Evolutionary conservation across 2,329 filamentous ascomycete species (phyloP), one percentile per base, ranked within the genome.

Genomic region (Xenoacremonium recifei): DNA sequence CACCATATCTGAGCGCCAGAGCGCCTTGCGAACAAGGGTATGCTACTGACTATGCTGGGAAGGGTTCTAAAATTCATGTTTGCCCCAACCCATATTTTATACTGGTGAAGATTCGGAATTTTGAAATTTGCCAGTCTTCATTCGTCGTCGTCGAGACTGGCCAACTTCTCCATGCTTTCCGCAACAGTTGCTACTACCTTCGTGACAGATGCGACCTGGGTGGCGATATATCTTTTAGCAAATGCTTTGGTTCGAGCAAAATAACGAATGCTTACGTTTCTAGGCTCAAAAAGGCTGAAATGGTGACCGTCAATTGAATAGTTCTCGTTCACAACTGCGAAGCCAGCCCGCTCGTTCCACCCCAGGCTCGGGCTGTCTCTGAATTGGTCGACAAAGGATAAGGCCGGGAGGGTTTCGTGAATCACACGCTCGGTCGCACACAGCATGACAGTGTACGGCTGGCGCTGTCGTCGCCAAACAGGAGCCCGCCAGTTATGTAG

Each of bases 361-460:
- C 29, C 29, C 29, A 32, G 29, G 29, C 10, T 32, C 9, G 29
- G 29, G 16, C 29, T 32, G 15, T 32, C 29, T 32, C 29, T 32
- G 29, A 32, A 32, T 32, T 32, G 29, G 29, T 32, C 29, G 29
- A 32, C 29, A 9, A 32, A 32, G 29, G 29, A 32, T 32, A 32
- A 32, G 15, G 29, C 29, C 16, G 29, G 29, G 29, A 11, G 29
- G n/a, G n/a, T n/a, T 9, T 32, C 29, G 16, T 15, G 10, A 15
- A 32, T 32, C 29, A 32, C 29, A 32, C 9, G 29, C 10, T 32
- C 29, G 29, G 6, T 32, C 10, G 29, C 29, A 32, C 29, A 32
- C 29, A 32, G 29, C 29, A 32, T 32, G 10, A 32, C 29, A 16
- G 29, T 32, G 16, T 16, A 32, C 29, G 29, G 29, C 29, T 32